Evolutionary conservation across 2,329 filamentous ascomycete genomes (phyloP).

Genomic region (Hyphodiscus sp.): DNA sequence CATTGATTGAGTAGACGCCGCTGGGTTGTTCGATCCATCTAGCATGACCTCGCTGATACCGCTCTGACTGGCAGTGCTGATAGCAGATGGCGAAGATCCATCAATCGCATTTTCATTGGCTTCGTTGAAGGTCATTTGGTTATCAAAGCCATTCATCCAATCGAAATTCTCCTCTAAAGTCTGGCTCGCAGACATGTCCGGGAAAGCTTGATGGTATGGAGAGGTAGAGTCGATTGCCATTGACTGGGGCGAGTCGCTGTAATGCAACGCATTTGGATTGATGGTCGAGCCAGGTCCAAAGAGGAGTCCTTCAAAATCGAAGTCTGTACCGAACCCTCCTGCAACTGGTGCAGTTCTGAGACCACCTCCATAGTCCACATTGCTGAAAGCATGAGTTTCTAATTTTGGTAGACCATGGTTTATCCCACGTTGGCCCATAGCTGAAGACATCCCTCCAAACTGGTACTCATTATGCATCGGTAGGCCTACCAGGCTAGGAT

Average conservation of each 20-base stretch:
- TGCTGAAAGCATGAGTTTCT: conserved; percentile 66
- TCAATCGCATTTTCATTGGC: conserved; percentile 77
- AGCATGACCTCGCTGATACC: conserved; percentile 88
- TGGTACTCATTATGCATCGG: conserved; percentile 55
- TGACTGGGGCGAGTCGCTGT: conserved; percentile 68
- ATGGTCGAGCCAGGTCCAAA: conserved; percentile 66
- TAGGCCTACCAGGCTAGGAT: conserved; percentile 67
- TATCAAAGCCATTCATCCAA: conserved; percentile 79
- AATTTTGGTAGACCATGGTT: conserved; percentile 71
- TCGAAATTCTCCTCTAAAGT: conserved; percentile 73
- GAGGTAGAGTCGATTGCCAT: conserved; percentile 57
- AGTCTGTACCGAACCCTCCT: conserved; percentile 58
- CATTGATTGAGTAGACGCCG: conserved; percentile 49
- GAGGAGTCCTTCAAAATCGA: conserved; percentile 63
- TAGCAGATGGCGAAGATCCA: conserved; percentile 89
- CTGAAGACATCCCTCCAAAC: conserved; percentile 66
- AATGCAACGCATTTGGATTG: conserved; percentile 73
- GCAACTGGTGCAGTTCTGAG: conserved; percentile 71
- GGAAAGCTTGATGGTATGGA: conserved; percentile 50
- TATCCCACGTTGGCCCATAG: conserved; percentile 59
- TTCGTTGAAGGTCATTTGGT: conserved; percentile 63
- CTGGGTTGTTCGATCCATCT: conserved; percentile 66
- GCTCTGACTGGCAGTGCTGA: conserved; percentile 90
- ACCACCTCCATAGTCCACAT: conserved; percentile 58
- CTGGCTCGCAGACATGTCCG: conserved; percentile 51